Conservation (phyloP, 1,284 basidiomycete genomes). For the Thelephora terrestris region DNA sequence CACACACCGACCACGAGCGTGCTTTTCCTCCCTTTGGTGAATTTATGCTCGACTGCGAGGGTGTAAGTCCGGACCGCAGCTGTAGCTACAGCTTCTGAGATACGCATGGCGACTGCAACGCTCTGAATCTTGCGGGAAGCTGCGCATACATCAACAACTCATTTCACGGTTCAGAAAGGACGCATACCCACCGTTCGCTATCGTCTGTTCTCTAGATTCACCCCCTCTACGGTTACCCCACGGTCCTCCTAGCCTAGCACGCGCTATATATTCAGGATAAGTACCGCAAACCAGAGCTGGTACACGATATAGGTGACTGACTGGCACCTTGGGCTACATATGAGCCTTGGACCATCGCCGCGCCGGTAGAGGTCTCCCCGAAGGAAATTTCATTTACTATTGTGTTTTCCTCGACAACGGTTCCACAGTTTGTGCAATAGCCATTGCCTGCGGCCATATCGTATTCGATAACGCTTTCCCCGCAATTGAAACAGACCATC, state of each 20-base stretch:
- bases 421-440: constrained; percentile 78
- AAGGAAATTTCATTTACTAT: constrained; percentile 91
- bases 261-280: constrained; percentile 36
- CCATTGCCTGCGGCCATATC: constrained; percentile 74
- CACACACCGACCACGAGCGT: constrained; percentile 94
- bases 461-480: constrained; percentile 74
- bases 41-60: constrained; percentile 89
- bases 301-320: constrained; percentile 34
- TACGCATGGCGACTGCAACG: constrained; percentile 68
- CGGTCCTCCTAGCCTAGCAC: constrained; percentile 69
- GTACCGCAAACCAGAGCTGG: constrained; percentile 4
- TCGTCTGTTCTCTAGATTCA: constrained; percentile 83
- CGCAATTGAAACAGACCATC: constrained; percentile 58
- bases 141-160: constrained; percentile 22
- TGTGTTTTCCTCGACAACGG: constrained; percentile 88
- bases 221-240: constrained; percentile 67
- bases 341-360: constrained; percentile 91
- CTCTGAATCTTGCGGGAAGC: constrained; percentile 77
- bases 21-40: constrained; percentile 87
- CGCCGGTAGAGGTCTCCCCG: constrained; percentile 86
- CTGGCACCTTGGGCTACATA: constrained; percentile 91
- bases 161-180: neutral
- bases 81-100: constrained; percentile 74
- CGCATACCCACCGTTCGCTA: constrained; percentile 65
- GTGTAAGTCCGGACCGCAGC: constrained; percentile 86